phyloP scores from a whole-genome alignment of 345 rosid genomes.

The Boechera retrofracta region DNA sequence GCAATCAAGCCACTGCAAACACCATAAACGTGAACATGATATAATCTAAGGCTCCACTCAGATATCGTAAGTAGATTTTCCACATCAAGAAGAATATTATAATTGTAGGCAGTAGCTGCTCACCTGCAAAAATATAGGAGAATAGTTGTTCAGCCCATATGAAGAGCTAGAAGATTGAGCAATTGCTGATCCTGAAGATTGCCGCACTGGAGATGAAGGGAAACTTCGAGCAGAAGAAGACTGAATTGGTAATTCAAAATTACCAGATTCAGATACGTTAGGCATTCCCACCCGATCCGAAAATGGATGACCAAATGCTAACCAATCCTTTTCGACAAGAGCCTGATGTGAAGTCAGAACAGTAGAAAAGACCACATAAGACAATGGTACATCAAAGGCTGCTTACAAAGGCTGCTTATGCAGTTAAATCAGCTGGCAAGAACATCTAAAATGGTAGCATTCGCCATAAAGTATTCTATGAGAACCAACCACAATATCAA shows the following conservation, averaged over 20 bases:
- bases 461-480: conserved; percentile 20
- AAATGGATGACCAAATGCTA: conserved; percentile 98
- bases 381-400: conserved; percentile 26
- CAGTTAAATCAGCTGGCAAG: conserved; percentile 21
- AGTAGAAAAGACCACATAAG: conserved; percentile 28
- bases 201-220: conserved; percentile 72
- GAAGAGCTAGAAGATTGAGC: conserved; percentile 77
- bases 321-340: conserved; percentile 97
- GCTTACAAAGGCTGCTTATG: conserved; percentile 18
- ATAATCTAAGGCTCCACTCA: conserved; percentile 6
- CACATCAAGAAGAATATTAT: conserved; percentile 12
- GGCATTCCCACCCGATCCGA: conserved; percentile 97
- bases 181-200: conserved; percentile 64
- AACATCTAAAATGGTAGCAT: conserved; percentile 20
- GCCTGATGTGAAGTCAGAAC: conserved; percentile 58
- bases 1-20: conserved; percentile 98
- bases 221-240: conserved; percentile 73
- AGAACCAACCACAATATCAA: conserved; percentile 14
- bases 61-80: conserved; percentile 1
- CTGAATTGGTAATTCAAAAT: conserved; percentile 70
- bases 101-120: conserved; percentile 22
- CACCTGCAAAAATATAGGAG: conserved; percentile 99
- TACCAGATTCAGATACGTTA: conserved; percentile 61
- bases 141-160: conserved; percentile 77
- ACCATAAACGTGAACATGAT: conserved; percentile 22